Base-by-base conservation (phyloP, 805 yeast species). In the Metschnikowia borealis region DNA sequence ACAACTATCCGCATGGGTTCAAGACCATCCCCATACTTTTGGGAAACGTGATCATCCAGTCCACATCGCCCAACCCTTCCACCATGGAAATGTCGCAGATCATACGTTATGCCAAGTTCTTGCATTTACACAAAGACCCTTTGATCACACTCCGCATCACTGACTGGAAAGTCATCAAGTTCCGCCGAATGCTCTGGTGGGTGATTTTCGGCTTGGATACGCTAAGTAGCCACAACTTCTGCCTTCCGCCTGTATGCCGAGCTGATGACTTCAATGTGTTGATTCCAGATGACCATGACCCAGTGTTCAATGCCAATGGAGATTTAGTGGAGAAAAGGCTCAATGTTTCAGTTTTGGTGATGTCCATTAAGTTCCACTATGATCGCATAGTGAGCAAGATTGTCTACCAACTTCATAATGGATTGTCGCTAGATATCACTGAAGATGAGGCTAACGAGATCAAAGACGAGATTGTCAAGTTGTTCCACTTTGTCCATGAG, bases 171-270 rank as follows among this genome's bases (percentile, higher is more conserved):
- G 68, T 74, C 20, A 74, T 82, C 6, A 82, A 80, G 52, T 69
- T 75, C 44, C 69, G 84, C 62, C 70, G 87, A 60, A 60, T 81
- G 47, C 61, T 83, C n/a, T 83, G 87, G 86, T 83, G 86, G 86
- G 82, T 81, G 36, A 78, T 83, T 6, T 81, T 81, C 53, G 79
- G 80, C 26, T 63, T 83, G 52, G 88, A 83, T 61, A 74, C 80
- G 3, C 69, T 79, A 52, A 78, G 82, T 7, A 75, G 84, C 36
- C 75, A 80, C 51, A 80, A 81, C 54, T 78, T 78, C 44, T 74
- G 81, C 59, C 62, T 79, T 32, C 75, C 81, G 0, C 87, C 86
- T 1, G 70, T 79, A 33, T 78, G 83, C 51, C 67, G 69, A 50
- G 64, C 70, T 36, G 79, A 74, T 47, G 84, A 81, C 56, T 79